phyloP scores from a whole-genome alignment of 2,329 filamentous ascomycete genomes.

The Blastomyces silverae region DNA sequence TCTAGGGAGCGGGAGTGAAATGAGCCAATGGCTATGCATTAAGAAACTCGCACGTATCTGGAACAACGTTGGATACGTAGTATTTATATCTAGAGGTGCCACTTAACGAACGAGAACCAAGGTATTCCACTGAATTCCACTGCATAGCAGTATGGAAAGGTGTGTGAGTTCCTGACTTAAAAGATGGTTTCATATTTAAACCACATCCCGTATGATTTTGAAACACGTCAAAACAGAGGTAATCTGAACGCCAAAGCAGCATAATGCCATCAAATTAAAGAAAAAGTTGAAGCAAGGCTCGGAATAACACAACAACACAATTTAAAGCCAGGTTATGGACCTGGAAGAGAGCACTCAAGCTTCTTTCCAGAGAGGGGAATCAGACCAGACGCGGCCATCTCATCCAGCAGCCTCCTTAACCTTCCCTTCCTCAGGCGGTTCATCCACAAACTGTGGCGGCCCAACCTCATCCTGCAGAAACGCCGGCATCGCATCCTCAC shows the following conservation, averaged over 20 bases:
- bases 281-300: background rate
- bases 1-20: background rate
- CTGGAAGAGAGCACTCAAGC: background rate
- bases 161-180: background rate
- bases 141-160: background rate
- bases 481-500: conserved; percentile 60
- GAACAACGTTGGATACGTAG: background rate
- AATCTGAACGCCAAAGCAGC: conserved; percentile 3
- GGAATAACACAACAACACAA: background rate
- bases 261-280: background rate
- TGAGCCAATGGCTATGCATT: background rate
- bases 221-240: background rate
- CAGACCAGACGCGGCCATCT: conserved; percentile 20
- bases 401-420: conserved; percentile 70
- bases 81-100: background rate
- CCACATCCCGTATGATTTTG: background rate
- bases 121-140: background rate
- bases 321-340: background rate
- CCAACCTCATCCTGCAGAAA: conserved; percentile 85
- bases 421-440: conserved; percentile 69
- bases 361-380: background rate
- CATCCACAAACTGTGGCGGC: conserved; percentile 83
- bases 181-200: background rate
- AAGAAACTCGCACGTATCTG: background rate
- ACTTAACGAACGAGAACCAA: background rate